A percentile compares a stretch with the other conserved stretches of the same genome.
Evolutionary conservation across 495 filamentous ascomycete species (phyloP).

Genomic region (Massariosphaeria phaeospora): DNA sequence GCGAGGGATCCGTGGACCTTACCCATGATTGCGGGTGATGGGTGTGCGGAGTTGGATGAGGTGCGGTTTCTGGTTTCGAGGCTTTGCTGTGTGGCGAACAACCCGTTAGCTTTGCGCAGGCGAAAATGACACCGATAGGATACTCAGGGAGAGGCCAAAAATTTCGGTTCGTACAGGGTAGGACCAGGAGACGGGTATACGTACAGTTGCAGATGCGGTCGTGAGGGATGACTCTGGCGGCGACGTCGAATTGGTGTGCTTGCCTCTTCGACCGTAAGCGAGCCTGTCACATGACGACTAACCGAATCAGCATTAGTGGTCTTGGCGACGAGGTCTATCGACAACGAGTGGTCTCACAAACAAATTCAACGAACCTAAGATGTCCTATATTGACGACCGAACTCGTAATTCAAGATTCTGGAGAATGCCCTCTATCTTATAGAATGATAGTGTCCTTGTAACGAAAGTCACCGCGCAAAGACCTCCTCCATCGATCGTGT

Average conservation of each 20-base stretch:
- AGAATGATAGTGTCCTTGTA: no score
- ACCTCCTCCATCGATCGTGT: conserved; percentile 2
- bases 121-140: conserved; percentile 21
- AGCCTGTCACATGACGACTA: no score
- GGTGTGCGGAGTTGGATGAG: conserved; percentile 14
- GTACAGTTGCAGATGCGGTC: conserved; percentile 21
- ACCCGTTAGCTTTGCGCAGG: conserved; percentile 5
- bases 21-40: conserved; percentile 64
- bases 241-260: conserved; percentile 27
- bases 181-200: conserved; percentile 1
- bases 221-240: conserved; percentile 24
- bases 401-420: no score
- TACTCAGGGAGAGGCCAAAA: no score
- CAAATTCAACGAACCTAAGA: no score
- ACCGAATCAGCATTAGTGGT: no score
- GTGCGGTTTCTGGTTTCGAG: conserved; percentile 10
- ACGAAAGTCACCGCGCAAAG: not conserved
- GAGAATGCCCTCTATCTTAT: no score
- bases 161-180: no score
- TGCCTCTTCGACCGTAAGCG: no score
- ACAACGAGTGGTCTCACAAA: no score
- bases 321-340: no score
- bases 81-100: conserved; percentile 39
- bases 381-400: no score
- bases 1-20: conserved; percentile 91